Evolutionary conservation across 2,329 filamentous ascomycete species (phyloP), one percentile per base, ranked within the genome.

Genomic region (Pseudogymnoascus sp.): DNA sequence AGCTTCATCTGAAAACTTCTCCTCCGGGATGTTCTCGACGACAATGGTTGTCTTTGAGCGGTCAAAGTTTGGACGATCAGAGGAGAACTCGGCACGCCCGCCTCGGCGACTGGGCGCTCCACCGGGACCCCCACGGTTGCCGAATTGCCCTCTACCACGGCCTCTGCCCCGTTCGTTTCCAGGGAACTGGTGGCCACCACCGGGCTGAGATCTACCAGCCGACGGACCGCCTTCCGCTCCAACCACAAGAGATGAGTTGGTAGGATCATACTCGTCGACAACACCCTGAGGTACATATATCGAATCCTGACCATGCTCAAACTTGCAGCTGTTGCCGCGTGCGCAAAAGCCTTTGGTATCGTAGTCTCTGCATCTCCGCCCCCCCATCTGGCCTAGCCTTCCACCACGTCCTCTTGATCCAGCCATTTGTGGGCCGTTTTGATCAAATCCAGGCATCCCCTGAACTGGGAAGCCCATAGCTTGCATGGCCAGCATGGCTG

Each of bases 21-120:
- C 87, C 64, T 87, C 82, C 0, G 90, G 90, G 5, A 94, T 93
- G 62, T 87, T 86, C 70, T 92, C 88, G 2, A 94, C 81, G 2
- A 92, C 88, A 18, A 94, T 82, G 0, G 85, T 84, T 6, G 83
- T 87, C 67, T 86, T 87, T 0, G 79, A 80, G 61, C 75, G 79
- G 71, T 92, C 87, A 59, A 78, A 73, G 27, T 85, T 81, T 0
- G 86, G 84, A 0, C 87, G 86, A 21, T 84, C 80, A 0, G 81
- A 79, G 0, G 89, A 89, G 68, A 90, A 86, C 0, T 84, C 75
- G 3, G 87, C 80, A 64, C 71, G 64, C 15, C 71, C 71, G 37
- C 67, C 67, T 42, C 69, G 65, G 58, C 71, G 66, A 10, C 60
- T 59, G 18, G 62, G 35, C 59, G 62, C 66, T 12, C 48, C 63